These are phyloP conservation scores for Scutellaria minor DNA, from an alignment of 257 asterid genomes.

Conservation along the genomic window DNA sequence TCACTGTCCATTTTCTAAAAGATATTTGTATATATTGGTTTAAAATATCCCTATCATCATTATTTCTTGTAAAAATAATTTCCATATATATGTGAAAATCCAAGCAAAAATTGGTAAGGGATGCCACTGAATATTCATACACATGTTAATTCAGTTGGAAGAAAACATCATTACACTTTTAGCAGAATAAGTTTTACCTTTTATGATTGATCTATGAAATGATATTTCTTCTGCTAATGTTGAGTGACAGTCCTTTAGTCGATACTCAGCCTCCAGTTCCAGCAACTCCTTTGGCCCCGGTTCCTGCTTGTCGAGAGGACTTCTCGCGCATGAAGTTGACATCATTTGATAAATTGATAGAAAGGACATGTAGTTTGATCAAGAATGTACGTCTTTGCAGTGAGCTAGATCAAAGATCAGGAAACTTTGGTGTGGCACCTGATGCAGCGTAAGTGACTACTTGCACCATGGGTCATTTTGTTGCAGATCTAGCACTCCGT, in stretches of 20 bases:
- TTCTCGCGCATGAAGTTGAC: constrained; percentile 85
- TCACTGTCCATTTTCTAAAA: background rate
- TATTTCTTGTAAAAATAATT: constrained; percentile 5
- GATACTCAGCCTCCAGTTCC: constrained; percentile 52
- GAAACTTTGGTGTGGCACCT: constrained; percentile 95
- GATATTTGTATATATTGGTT: background rate
- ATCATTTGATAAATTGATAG: constrained; percentile 88
- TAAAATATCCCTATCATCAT: background rate
- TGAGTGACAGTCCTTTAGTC: constrained; percentile 51
- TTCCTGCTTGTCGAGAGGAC: constrained; percentile 93
- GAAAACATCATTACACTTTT: constrained; percentile 9
- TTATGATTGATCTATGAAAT: constrained; percentile 18
- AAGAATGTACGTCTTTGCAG: constrained; percentile 89
- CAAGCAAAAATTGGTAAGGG: background rate
- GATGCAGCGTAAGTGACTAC: constrained; percentile 90
- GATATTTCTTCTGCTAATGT: constrained; percentile 26
- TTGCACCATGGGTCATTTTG: constrained; percentile 15
- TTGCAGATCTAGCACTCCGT: background rate
- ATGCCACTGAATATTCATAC: background rate
- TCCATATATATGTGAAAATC: constrained; percentile 2
- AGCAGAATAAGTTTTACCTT: constrained; percentile 19
- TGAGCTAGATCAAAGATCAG: constrained; percentile 76
- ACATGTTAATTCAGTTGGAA: background rate
- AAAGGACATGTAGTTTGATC: constrained; percentile 81
- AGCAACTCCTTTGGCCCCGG: constrained; percentile 58